phyloP scores from a whole-genome alignment of 75 land plant species.

The Sequoiadendron giganteum region DNA sequence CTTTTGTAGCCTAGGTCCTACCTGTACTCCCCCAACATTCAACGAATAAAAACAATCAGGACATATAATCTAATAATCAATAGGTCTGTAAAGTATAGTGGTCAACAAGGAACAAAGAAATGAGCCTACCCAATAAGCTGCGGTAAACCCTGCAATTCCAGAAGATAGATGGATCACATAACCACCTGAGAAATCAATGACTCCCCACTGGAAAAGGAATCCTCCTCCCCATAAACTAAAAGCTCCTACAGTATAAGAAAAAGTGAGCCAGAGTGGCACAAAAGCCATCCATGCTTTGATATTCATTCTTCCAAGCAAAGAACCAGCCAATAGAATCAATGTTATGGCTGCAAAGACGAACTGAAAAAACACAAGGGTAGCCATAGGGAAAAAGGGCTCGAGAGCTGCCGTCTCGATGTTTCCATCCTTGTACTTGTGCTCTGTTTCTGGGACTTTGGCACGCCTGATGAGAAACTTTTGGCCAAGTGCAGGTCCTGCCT shows the following conservation, averaged over 20 bases:
- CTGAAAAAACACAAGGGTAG: slow-evolving; percentile 37
- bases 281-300: no score
- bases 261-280: slow-evolving; percentile 8
- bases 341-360: no score
- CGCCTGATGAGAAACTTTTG: slow-evolving; percentile 27
- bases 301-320: no score
- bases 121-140: no score
- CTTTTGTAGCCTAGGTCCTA: slow-evolving; percentile 59
- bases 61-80: not conserved
- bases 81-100: slow-evolving; percentile 14
- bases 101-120: slow-evolving; percentile 26
- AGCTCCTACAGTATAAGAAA: slow-evolving; percentile 40
- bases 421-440: slow-evolving; percentile 22
- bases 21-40: slow-evolving; percentile 29
- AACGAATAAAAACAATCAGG: not conserved
- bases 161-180: no score
- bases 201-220: slow-evolving; percentile 2
- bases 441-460: slow-evolving; percentile 26
- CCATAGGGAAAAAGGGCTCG: slow-evolving; percentile 34
- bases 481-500: slow-evolving; percentile 17
- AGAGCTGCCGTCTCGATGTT: slow-evolving; percentile 16
- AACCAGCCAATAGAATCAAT: no score
- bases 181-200: no score
- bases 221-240: slow-evolving; percentile 40
- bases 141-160: no score